Base-by-base conservation (phyloP, 225 moss, liverwort and hornwort species). In the Lunularia cruciata region DNA sequence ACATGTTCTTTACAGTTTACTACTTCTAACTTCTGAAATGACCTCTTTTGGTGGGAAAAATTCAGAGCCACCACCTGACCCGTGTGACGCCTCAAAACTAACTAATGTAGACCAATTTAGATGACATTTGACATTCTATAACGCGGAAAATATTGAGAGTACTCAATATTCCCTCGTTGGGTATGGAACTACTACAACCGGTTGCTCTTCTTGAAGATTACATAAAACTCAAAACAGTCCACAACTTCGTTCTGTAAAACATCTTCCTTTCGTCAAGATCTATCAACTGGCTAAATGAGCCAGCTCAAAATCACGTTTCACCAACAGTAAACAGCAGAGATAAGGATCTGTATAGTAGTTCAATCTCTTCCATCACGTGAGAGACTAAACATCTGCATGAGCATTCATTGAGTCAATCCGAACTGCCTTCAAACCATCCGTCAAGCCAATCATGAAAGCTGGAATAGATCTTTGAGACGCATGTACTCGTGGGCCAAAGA, bases 341-440 rank as follows among this genome's bases (percentile, higher is more conserved):
- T 40, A n/a, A n/a, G n/a, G n/a, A n/a, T 40, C 42, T 25, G 39
- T 13, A 40, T 40, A 30, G 63, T 46, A 47, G 63, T 26, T 23
- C 43, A 51, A 12, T 19, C 62, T 58, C 57, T 76, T 59, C 37
- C 22, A 39, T 8, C 20, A 55, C 34, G 40, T 30, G 42, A 55
- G 47, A 70, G 59, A 65, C 65, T 52, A 37, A 38, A 54, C 35
- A 67, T 52, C 65, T 58, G 58, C 49, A 77, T 31, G 51, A 71
- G 65, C 58, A 71, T 40, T 58, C 54, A 52, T 52, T 55, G 26
- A 18, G 27, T 32, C 28, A 54, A 65, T 57, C 64, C 59, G 15
- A 35, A 59, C 15, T 57, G 37, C 11, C 38, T 34, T 51, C 18
- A 33, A 26, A 42, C 30, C n/a, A 57, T 37, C 37, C 23, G 22